Base-by-base conservation (phyloP, 257 asterid genomes). In the Salvia rosmarinus region DNA sequence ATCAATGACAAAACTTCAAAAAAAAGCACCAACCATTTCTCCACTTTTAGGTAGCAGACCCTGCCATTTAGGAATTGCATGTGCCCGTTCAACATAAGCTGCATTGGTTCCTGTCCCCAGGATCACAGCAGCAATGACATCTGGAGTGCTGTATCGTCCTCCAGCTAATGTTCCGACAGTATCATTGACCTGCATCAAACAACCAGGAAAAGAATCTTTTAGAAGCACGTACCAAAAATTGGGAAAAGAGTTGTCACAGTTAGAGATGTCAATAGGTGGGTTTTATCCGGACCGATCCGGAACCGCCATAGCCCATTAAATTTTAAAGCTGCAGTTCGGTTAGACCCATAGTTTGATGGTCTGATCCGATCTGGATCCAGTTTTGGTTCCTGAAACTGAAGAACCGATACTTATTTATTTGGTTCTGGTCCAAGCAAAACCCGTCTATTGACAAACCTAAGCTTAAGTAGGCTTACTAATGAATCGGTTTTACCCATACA, bases 41-140 rank as follows among this genome's bases (percentile, higher is more conserved):
- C 96, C 96, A 0, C 91, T 81, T 72, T 84, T 85, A 30, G 98
- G 90, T 67, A 82, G 82, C 54, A 72, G 80, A 50, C 91, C 96
- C 39, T 88, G 90, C 92, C 91, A 85, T 83, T 94, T 94, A 5
- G 97, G 96, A 81, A 94, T 94, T 20, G 86, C 87, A 72, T 85
- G 68, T 19, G 96, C 95, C 19, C 88, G 88, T 67, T 94, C 98
- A 4, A 88, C 91, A 76, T 94, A 91, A 21, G 98, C 96, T 60
- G 99, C 99, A 80, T 94, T 94, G 76, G 96, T 89, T 75, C 99
- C 99, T 1, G 98, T 94, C 56, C 99, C 98, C 73, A 91, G 78
- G 34, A 94, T 91, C 71, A 94, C 92, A 61, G 96, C 91, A 63
- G 99, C 99, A 64, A 95, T 65, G 35, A 85, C 96, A 78, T 95